phyloP scores from a whole-genome alignment of 1,284 basidiomycete species.

The Apiotrichum domesticum region DNA sequence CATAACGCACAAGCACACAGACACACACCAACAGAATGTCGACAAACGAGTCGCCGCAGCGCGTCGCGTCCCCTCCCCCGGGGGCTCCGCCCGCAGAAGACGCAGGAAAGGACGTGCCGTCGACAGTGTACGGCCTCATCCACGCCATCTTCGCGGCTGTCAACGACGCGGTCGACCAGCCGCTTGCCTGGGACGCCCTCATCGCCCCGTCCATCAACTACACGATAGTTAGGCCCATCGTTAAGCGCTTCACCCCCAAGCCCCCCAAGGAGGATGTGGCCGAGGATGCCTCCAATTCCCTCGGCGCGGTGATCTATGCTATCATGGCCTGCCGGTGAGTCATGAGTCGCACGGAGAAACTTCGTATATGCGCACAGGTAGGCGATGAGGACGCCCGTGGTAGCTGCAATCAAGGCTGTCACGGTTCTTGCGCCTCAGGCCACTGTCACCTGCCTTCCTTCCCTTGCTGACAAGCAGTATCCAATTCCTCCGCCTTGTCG shows the following conservation, averaged over 20 bases:
- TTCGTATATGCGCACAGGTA: no score
- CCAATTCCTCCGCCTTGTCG: constrained; percentile 49
- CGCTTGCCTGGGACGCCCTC: constrained; percentile 75
- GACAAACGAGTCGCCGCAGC: no score
- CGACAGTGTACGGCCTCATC: constrained; percentile 35
- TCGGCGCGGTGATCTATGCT: constrained; percentile 35
- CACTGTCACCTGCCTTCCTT: not conserved
- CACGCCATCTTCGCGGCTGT: constrained; percentile 37
- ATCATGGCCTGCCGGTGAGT: constrained; percentile 42
- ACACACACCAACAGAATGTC: no score
- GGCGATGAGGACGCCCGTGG: no score
- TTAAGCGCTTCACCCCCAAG: constrained; percentile 64
- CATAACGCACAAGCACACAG: no score
- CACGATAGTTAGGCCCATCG: constrained; percentile 69
- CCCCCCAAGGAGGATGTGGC: constrained; percentile 55
- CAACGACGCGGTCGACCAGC: constrained; percentile 55
- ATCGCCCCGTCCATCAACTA: constrained; percentile 79
- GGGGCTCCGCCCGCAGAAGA: no score
- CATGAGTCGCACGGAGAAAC: not conserved
- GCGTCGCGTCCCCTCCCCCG: no score
- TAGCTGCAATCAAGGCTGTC: no score
- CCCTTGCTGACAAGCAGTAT: constrained; percentile 51
- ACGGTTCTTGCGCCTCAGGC: no score
- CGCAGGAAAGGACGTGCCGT: no score
- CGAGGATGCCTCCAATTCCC: constrained; percentile 13